Evolutionary conservation across 495 filamentous ascomycete species (phyloP).

Genomic region (Amniculicola lignicola): DNA sequence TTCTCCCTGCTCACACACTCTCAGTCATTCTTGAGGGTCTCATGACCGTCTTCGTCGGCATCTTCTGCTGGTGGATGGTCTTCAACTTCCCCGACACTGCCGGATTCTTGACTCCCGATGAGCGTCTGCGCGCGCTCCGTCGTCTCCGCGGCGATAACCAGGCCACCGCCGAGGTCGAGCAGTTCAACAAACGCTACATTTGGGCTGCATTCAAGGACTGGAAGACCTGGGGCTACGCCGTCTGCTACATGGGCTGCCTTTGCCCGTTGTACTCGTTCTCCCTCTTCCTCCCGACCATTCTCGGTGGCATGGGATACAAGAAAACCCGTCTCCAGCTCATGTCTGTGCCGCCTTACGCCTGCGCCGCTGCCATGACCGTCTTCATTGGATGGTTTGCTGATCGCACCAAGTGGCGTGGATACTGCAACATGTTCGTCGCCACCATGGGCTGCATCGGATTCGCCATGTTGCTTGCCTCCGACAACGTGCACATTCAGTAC

Average conservation of each 20-base stretch:
- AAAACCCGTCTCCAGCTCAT: conserved; percentile 72
- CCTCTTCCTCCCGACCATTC: conserved; percentile 77
- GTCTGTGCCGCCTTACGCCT: conserved; percentile 83
- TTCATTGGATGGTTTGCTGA: conserved; percentile 75
- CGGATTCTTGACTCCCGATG: conserved; percentile 67
- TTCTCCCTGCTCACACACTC: not conserved
- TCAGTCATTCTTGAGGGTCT: conserved; percentile 67
- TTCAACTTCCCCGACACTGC: conserved; percentile 86
- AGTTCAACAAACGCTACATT: conserved; percentile 71
- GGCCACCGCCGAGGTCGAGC: conserved; percentile 70
- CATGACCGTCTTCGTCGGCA: conserved; percentile 67
- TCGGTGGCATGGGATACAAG: conserved; percentile 67
- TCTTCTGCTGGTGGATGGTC: conserved; percentile 81
- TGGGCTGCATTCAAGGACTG: conserved; percentile 75
- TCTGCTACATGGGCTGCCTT: conserved; percentile 45
- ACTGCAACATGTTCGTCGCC: conserved; percentile 75
- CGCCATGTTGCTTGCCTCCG: conserved; percentile 64
- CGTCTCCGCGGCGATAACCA: conserved; percentile 76
- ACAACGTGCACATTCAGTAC: conserved; percentile 65
- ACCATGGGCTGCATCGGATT: conserved; percentile 76
- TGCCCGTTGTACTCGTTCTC: conserved; percentile 76
- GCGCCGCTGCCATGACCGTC: conserved; percentile 73
- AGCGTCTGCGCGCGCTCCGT: conserved; percentile 68
- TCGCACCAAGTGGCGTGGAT: conserved; percentile 68
- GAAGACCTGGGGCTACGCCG: conserved; percentile 70